A percentile compares a stretch with the other conserved stretches of the same genome.
Conservation (phyloP, 2,329 filamentous ascomycete genomes). For the Parafenestella ontariensis region DNA sequence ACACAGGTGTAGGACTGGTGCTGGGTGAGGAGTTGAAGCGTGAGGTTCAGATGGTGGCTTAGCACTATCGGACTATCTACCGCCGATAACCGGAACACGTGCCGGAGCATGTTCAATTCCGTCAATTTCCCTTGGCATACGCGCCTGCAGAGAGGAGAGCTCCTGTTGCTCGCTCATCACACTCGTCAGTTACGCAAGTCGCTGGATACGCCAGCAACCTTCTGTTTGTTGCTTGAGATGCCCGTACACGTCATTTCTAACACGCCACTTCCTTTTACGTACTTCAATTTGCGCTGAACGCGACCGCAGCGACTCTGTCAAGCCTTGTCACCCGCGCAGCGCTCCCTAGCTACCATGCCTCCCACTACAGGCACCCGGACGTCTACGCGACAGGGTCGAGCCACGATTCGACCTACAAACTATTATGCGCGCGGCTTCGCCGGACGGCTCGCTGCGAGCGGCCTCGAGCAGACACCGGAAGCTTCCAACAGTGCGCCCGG, state of each 20-base stretch:
- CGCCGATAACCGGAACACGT: slow-evolving; percentile 17
- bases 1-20: not conserved
- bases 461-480: slow-evolving; percentile 48
- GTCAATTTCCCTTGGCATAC: slow-evolving; percentile 31
- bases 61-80: not conserved
- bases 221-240: slow-evolving; percentile 36
- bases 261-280: slow-evolving; percentile 22
- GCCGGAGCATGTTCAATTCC: slow-evolving; percentile 14
- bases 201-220: slow-evolving; percentile 29
- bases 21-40: not conserved
- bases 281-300: slow-evolving; percentile 23
- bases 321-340: slow-evolving; percentile 24
- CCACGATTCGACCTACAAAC: slow-evolving; percentile 56
- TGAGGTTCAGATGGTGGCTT: not conserved
- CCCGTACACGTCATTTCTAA: slow-evolving; percentile 29
- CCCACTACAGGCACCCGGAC: slow-evolving; percentile 44
- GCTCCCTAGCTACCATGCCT: slow-evolving; percentile 40
- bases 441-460: slow-evolving; percentile 44
- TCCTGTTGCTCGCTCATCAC: slow-evolving; percentile 18
- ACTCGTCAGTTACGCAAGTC: slow-evolving; percentile 22
- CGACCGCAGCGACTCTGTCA: slow-evolving; percentile 22
- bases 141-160: slow-evolving; percentile 13
- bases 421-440: slow-evolving; percentile 60
- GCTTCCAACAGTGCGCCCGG: slow-evolving; percentile 50
- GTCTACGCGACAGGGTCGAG: slow-evolving; percentile 56